Conservation (phyloP, 495 filamentous ascomycete species). For the Aspergillus leporis region DNA sequence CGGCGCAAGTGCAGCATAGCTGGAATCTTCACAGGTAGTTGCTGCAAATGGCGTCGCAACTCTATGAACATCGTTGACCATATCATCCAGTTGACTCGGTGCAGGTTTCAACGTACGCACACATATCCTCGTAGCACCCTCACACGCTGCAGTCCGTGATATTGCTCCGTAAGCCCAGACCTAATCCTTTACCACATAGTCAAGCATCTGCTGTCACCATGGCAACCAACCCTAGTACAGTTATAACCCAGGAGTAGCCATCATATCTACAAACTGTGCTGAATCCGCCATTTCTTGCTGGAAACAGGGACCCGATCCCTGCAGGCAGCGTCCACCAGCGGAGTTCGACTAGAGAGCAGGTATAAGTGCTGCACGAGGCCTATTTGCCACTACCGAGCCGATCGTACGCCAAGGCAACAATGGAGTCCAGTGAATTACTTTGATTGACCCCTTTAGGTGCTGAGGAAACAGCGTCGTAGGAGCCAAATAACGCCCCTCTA, state of each 20-base stretch:
- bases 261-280: slow-evolving; percentile 39
- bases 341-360: slow-evolving; percentile 50
- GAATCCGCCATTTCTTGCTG: slow-evolving; percentile 42
- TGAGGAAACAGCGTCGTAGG: no score
- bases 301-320: slow-evolving; percentile 54
- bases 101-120: slow-evolving; percentile 73
- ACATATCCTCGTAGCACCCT: slow-evolving; percentile 64
- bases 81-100: slow-evolving; percentile 74
- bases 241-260: slow-evolving; percentile 47
- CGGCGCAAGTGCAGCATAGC: slow-evolving; percentile 81
- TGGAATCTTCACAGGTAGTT: slow-evolving; percentile 81
- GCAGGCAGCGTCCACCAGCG: slow-evolving; percentile 49
- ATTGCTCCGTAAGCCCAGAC: slow-evolving; percentile 66
- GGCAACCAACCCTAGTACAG: slow-evolving; percentile 32
- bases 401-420: slow-evolving; percentile 95
- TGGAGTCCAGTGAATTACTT: slow-evolving; percentile 98
- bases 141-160: slow-evolving; percentile 64
- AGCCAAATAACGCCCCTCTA: no score
- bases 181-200: slow-evolving; percentile 56
- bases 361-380: slow-evolving; percentile 93
- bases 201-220: slow-evolving; percentile 41
- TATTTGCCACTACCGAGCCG: slow-evolving; percentile 93
- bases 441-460: no score
- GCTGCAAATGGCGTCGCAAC: slow-evolving; percentile 70
- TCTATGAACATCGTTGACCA: slow-evolving; percentile 74